These are phyloP conservation scores for Tuber microsphaerosporum DNA, from an alignment of 495 filamentous ascomycete genomes.

Conservation along the genomic window DNA sequence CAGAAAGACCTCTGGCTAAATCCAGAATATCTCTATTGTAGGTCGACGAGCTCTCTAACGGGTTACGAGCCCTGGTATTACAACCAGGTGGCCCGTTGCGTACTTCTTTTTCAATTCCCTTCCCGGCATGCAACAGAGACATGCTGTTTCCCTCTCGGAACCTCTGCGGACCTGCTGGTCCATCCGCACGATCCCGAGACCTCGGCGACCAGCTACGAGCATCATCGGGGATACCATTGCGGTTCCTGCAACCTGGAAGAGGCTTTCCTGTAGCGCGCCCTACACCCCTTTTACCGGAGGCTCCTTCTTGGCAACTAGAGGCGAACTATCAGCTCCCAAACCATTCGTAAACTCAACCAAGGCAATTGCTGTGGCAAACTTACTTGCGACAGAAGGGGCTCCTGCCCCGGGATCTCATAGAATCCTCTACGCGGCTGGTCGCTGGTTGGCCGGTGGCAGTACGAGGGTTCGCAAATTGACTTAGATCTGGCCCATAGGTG, in stretches of 20 bases:
- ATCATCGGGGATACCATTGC: not conserved
- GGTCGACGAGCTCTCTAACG: too few species aligned
- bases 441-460: not conserved
- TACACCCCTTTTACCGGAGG: not conserved
- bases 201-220: not conserved
- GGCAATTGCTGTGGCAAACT: not conserved
- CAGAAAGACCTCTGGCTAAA: too few species aligned
- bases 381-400: not conserved
- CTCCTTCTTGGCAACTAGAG: not conserved
- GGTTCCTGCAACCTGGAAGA: not conserved
- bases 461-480: not conserved
- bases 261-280: too few species aligned
- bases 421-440: not conserved
- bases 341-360: not conserved
- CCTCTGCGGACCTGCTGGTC: not conserved
- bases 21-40: too few species aligned
- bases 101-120: not conserved
- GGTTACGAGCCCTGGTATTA: too few species aligned
- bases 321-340: not conserved
- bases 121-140: not conserved
- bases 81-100: too few species aligned
- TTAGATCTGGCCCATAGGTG: not conserved
- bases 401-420: not conserved
- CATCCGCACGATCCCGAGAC: not conserved
- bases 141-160: not conserved